Percentiles rank a stretch among this genome's conserved stretches.
These are phyloP conservation scores for Chiua virens DNA, from an alignment of 768 basidiomycete species.

Conservation along the genomic window DNA sequence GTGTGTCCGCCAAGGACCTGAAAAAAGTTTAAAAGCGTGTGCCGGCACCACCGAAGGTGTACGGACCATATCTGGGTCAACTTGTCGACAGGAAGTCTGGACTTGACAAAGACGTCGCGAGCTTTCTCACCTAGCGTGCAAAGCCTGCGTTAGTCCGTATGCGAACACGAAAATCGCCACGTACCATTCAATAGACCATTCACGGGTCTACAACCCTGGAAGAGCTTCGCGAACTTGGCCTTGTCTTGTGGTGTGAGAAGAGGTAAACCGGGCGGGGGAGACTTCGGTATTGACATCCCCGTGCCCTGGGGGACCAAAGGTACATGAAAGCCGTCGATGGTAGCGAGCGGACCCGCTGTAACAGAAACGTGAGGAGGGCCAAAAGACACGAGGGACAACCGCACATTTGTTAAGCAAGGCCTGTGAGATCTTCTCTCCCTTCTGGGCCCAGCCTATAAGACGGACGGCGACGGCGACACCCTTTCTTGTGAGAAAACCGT, in stretches of 20 bases:
- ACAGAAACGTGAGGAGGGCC: conserved; percentile 13
- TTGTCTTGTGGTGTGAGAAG: conserved; percentile 77
- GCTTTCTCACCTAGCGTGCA: conserved; percentile 73
- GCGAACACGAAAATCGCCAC: conserved; percentile 18
- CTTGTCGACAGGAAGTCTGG: conserved; percentile 81
- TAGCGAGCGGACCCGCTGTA: conserved; percentile 81
- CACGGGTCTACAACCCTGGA: conserved; percentile 65
- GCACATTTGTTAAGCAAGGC: conserved; percentile 71
- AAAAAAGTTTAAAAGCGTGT: neutral
- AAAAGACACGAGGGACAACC: conserved; percentile 25
- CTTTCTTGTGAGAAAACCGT: conserved; percentile 87
- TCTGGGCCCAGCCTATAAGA: conserved; percentile 91
- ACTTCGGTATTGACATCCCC: conserved; percentile 55
- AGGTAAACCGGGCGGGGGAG: conserved; percentile 61
- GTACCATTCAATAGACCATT: conserved; percentile 79
- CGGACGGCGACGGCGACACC: conserved; percentile 87
- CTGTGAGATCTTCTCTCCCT: conserved; percentile 65
- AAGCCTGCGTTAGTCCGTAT: neutral
- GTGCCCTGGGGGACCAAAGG: conserved; percentile 58
- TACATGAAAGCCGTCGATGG: conserved; percentile 64
- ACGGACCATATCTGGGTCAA: conserved; percentile 90
- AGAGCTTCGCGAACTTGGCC: conserved; percentile 79
- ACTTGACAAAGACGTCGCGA: conserved; percentile 87
- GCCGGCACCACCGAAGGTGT: neutral
- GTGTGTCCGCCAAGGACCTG: conserved; percentile 95